Conservation (phyloP, 2,329 filamentous ascomycete genomes). For the Rhynchosporium graminicola region DNA sequence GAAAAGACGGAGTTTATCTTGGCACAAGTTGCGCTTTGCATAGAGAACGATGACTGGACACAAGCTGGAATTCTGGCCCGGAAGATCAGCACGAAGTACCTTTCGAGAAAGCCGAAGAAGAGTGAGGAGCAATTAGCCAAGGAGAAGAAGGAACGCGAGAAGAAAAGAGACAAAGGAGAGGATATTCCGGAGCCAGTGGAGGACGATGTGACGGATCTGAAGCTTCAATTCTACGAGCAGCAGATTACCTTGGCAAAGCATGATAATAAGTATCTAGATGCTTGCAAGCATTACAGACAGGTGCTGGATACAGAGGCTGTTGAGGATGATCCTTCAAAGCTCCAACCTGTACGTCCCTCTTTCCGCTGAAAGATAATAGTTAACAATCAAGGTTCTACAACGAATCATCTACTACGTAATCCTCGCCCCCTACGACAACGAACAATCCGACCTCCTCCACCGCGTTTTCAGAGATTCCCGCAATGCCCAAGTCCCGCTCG, state of each 20-base stretch:
- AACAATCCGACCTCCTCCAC: constrained; percentile 95
- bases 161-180: constrained; percentile 76
- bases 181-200: constrained; percentile 76
- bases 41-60: constrained; percentile 93
- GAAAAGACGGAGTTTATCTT: constrained; percentile 99
- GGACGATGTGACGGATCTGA: constrained; percentile 94
- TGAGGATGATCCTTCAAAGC: constrained; percentile 82
- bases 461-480: constrained; percentile 85
- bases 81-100: constrained; percentile 95
- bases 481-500: constrained; percentile 73
- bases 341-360: constrained; percentile 70
- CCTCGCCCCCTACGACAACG: constrained; percentile 95
- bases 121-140: constrained; percentile 85
- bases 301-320: constrained; percentile 95
- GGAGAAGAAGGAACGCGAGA: constrained; percentile 84
- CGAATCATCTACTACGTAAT: constrained; percentile 98
- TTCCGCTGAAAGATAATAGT: constrained; percentile 3
- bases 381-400: constrained; percentile 71
- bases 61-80: constrained; percentile 91
- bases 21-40: constrained; percentile 90
- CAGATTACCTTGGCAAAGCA: constrained; percentile 96
- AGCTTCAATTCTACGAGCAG: constrained; percentile 95
- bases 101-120: constrained; percentile 88
- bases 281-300: constrained; percentile 97
- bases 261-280: constrained; percentile 95